Evolutionary conservation across 352 stramenopile species (phyloP), one percentile per base, ranked within the genome.

Genomic region (Aphanomyces euteiches): DNA sequence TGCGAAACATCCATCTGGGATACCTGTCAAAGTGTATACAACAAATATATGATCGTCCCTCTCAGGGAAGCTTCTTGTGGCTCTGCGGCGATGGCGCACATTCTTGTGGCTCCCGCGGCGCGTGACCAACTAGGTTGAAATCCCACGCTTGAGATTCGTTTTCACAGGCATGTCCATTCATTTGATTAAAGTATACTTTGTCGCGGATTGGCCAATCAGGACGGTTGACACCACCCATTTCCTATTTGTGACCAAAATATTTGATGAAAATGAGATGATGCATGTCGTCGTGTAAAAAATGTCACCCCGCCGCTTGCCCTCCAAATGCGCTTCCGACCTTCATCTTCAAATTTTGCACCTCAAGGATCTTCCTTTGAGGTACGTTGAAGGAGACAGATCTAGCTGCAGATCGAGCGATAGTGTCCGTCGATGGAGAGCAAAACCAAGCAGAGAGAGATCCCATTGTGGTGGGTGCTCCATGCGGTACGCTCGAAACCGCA

Each of bases 291-390:
- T 50, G 43, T 12, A 50, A 2, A 82, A 53, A 47, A 60, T 4
- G 76, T 77, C 19, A 45, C 50, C 0, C 76, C 2, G 66, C 73
- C 1, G 72, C 68, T 50, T 50, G 43, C 17, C 1, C 10, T 2
- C 43, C 43, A n/a, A 50, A 12, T 3, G 43, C 43, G 10, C 43
- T 50, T n/a, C 17, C 10, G 38, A 80, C 10, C 69, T 1, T n/a
- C 43, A 50, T 50, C 43, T 50, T 50, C 43, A 50, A 50, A 50
- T 50, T 50, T 50, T 12, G 10, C 10, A 50, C 10, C 43, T 50
- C 17, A 12, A n/a, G 43, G 43, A 50, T 50, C 43, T 50, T 50
- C 43, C 43, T 50, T 12, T 2, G 10, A 50, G 43, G 43, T 50
- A 50, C 17, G 43, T 50, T 12, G 67, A n/a, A 28, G 28, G 28